A percentile compares a stretch with the other conserved stretches of the same genome.
phyloP scores from a whole-genome alignment of 176 grass and related monocot species.

The Leersia perrieri region DNA sequence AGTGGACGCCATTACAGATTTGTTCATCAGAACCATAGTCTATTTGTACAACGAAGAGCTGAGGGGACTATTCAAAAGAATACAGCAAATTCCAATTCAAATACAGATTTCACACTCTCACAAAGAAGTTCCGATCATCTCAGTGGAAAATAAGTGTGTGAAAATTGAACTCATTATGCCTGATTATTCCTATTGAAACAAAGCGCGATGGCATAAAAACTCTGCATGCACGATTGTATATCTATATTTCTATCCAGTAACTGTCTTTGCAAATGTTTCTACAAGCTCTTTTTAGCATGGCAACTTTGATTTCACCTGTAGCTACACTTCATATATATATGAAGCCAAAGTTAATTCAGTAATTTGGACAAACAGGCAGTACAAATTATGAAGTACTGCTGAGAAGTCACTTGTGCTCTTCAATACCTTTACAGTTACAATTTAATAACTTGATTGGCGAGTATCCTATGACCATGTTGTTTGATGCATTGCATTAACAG shows the following conservation, averaged over 20 bases:
- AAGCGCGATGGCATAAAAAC: background rate
- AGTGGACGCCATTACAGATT: background rate
- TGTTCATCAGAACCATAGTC: background rate
- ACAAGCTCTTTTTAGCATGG: conserved; percentile 10
- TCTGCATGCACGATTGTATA: background rate
- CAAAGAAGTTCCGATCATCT: background rate
- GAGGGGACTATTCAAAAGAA: background rate
- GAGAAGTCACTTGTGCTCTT: conserved; percentile 12
- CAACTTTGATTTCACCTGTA: background rate
- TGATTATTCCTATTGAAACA: background rate
- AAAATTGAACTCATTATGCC: background rate
- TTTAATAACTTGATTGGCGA: conserved; percentile 21
- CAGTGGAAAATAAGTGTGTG: background rate
- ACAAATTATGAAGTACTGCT: conserved; percentile 26
- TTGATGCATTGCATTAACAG: conserved; percentile 7
- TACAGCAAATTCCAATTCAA: background rate
- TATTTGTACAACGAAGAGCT: too few relatives aligned
- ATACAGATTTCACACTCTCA: background rate
- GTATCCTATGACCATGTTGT: too few relatives aligned
- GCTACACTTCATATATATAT: background rate
- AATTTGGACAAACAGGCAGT: background rate
- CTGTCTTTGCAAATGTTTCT: background rate
- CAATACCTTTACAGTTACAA: background rate
- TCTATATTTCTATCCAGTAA: conserved; percentile 8
- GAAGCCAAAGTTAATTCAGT: conserved; percentile 6